A percentile compares a stretch with the other conserved stretches of the same genome.
Conservation (phyloP, 2,329 filamentous ascomycete genomes). For the Exophiala sideris region DNA sequence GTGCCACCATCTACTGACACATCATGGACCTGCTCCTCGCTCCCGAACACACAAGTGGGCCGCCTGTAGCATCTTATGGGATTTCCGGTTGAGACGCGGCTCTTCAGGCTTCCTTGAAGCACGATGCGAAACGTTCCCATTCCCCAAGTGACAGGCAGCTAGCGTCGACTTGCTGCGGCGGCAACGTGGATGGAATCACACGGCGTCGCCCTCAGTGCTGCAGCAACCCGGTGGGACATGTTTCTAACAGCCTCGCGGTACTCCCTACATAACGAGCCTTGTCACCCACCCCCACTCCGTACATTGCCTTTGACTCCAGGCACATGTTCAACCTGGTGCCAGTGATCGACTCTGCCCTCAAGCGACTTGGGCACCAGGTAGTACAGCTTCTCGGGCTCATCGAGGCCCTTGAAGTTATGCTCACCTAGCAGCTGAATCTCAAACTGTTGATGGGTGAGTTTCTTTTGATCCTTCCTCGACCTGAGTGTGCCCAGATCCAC, state of each 20-base stretch:
- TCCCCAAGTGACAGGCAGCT: too few species aligned
- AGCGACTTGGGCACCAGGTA: constrained; percentile 24
- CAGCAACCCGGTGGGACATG: neutral
- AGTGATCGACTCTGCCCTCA: constrained; percentile 21
- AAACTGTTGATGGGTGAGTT: constrained; percentile 18
- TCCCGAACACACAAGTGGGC: too few species aligned
- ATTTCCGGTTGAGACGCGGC: too few species aligned
- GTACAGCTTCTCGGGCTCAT: constrained; percentile 21
- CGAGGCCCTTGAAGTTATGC: constrained; percentile 23
- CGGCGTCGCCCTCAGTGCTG: too few species aligned
- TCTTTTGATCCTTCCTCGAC: constrained; percentile 11
- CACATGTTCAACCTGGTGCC: constrained; percentile 23
- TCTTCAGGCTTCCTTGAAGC: too few species aligned
- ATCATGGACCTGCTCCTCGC: too few species aligned
- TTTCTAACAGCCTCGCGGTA: neutral
- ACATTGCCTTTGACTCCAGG: constrained; percentile 23
- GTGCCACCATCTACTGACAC: too few species aligned
- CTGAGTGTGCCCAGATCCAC: constrained; percentile 8
- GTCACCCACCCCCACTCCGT: neutral
- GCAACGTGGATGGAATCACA: too few species aligned
- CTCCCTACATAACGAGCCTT: neutral
- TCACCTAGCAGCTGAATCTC: constrained; percentile 20
- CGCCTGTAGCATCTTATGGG: too few species aligned
- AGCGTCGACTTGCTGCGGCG: too few species aligned
- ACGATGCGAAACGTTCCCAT: too few species aligned